These are phyloP conservation scores for Priceomyces castillae DNA, from an alignment of 805 yeast species.

Conservation along the genomic window DNA sequence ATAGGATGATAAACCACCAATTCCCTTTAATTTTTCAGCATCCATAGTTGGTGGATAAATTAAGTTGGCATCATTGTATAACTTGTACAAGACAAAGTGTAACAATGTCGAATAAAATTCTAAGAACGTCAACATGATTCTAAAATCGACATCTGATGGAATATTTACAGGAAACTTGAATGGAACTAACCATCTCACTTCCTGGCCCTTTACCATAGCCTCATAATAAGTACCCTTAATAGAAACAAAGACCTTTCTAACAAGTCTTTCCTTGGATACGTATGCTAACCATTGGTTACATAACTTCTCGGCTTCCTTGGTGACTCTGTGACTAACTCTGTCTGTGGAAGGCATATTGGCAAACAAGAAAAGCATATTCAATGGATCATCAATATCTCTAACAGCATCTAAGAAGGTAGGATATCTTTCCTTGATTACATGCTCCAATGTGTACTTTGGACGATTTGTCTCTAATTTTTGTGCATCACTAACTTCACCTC, in stretches of 20 bases:
- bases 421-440: slow-evolving; percentile 90
- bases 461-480: slow-evolving; percentile 76
- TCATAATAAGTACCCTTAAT: slow-evolving; percentile 97
- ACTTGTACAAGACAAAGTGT: slow-evolving; percentile 81
- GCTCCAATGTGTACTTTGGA: slow-evolving; percentile 84
- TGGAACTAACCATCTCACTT: slow-evolving; percentile 93
- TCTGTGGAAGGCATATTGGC: slow-evolving; percentile 94
- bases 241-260: slow-evolving; percentile 89
- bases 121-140: slow-evolving; percentile 93
- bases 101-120: slow-evolving; percentile 92
- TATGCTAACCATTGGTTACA: slow-evolving; percentile 96
- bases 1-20: slow-evolving; percentile 86
- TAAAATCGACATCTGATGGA: slow-evolving; percentile 91
- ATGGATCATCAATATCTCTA: slow-evolving; percentile 91
- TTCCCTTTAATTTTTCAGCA: slow-evolving; percentile 66
- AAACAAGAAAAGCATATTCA: slow-evolving; percentile 91
- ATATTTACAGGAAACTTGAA: slow-evolving; percentile 95
- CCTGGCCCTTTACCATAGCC: slow-evolving; percentile 87
- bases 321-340: slow-evolving; percentile 71
- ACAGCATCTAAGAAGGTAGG: slow-evolving; percentile 91
- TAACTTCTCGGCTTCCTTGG: slow-evolving; percentile 81
- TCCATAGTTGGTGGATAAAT: slow-evolving; percentile 90
- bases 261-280: slow-evolving; percentile 76
- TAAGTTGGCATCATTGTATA: slow-evolving; percentile 81
- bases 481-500: slow-evolving; percentile 89